Evolutionary conservation across 2,329 filamentous ascomycete genomes (phyloP).

Genomic region (Cadophora sp.): DNA sequence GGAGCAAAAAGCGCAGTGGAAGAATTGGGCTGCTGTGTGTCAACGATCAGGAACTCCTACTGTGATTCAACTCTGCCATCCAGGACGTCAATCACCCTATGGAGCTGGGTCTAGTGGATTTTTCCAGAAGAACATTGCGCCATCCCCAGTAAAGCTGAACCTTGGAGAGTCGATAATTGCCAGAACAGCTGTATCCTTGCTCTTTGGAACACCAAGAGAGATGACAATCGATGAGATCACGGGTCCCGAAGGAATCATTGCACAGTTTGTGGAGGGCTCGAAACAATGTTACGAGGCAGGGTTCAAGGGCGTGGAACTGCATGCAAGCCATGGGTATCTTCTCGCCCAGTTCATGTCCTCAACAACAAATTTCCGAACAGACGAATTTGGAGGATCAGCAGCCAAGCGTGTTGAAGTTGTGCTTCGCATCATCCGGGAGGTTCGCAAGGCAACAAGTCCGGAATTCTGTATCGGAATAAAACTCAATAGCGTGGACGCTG

Average conservation of each 20-base stretch:
- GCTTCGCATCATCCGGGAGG: conserved; percentile 69
- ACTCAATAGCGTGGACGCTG: conserved; percentile 62
- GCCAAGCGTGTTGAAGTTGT: conserved; percentile 73
- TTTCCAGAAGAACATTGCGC: conserved; percentile 50
- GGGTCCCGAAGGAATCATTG: conserved; percentile 50
- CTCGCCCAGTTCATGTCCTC: conserved; percentile 74
- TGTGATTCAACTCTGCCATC: conserved; percentile 55
- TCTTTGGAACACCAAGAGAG: conserved; percentile 61
- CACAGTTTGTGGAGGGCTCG: conserved; percentile 60
- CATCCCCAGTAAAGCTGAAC: conserved; percentile 51
- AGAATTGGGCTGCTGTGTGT: conserved; percentile 45
- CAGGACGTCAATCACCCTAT: conserved; percentile 52
- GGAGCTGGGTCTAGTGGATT: conserved; percentile 48
- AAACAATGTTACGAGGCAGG: conserved; percentile 55
- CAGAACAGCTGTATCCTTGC: conserved; percentile 38
- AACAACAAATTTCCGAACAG: conserved; percentile 69
- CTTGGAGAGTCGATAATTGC: conserved; percentile 50
- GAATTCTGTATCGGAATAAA: conserved; percentile 60
- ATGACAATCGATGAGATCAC: conserved; percentile 61
- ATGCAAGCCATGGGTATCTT: conserved; percentile 73
- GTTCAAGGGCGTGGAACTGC: conserved; percentile 60
- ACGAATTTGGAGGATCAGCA: conserved; percentile 71
- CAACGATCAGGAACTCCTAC: conserved; percentile 46
- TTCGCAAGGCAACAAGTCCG: conserved; percentile 49
- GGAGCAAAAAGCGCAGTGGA: conserved; percentile 46